Base-by-base conservation (phyloP, 129 eudicot species). In the Deinandra increscens region DNA sequence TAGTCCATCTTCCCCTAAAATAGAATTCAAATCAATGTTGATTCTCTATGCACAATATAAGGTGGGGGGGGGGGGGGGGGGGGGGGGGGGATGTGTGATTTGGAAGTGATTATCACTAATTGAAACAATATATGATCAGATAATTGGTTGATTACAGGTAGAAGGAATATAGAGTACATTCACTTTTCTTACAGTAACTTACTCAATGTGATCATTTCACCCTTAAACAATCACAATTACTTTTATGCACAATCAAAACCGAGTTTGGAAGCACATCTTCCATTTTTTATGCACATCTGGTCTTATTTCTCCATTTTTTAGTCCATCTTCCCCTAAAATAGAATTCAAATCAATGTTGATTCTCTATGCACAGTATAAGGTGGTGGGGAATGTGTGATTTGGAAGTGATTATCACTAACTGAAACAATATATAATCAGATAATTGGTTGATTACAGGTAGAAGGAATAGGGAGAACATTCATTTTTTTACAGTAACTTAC, bases 271-370 rank as follows among this genome's bases (percentile, higher is more conserved):
- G n/a, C n/a, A n/a, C n/a, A n/a, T n/a, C n/a, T n/a, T n/a, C n/a
- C n/a, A n/a, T n/a, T n/a, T n/a, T n/a, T n/a, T n/a, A n/a, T n/a
- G n/a, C n/a, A n/a, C 36, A 66, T 29, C 60, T 49, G 43, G 60
- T 68, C 45, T 31, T 68, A 23, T 29, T 33, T 45, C 43, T 46
- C 42, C 71, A 67, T n/a, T n/a, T 46, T 66, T n/a, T 3, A 6
- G 43, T 13, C 17, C 43, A 49, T 46, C 29, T 4, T 46, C 54
- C n/a, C 38, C 15, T 14, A 64, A 29, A 42, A 46, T 18, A 46
- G 33, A 44, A 48, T 4, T 48, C 18, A 34, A 29, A 68, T 15
- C 31, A 15, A 18, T 36, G 17, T 18, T 4, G 17, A 38, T 62
- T 37, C 68, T 34, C 26, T 61, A 31, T 61, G 22, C 9, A 15